Base-by-base conservation (phyloP, 108 stramenopile genomes). In the Conticribra weissflogii region DNA sequence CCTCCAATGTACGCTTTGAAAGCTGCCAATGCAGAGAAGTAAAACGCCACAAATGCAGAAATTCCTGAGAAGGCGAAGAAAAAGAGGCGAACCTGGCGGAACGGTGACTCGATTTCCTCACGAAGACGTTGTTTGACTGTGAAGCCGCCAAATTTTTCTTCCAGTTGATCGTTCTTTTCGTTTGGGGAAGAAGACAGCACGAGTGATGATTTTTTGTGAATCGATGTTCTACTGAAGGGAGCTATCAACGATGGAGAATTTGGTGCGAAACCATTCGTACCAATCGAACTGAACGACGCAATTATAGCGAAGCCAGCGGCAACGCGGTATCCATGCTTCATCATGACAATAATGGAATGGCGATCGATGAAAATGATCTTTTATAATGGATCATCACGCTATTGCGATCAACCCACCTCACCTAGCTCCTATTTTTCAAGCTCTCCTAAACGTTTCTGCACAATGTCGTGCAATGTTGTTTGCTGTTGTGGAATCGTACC, bases 81-180 rank as follows among this genome's bases (percentile, higher is more conserved):
- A 7, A 78, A 57, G 2, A 94, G 63, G 15, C 93, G 86, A 16
- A 91, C 90, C 49, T 86, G 86, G 0, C 93, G 88, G 78, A 94
- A 94, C 19, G 93, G 90, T 8, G 86, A 87, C 63, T 94, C 93
- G 8, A 94, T 80, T 65, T 94, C 90, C 63, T 94, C 93, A 24
- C 93, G 82, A 3, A 94, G 72, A 3, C 93, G 81, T 66, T 94
- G 93, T 63, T 94, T 94, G 51, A 82, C 88, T n/a, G 93, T 94
- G 61, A 82, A 94, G 8, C 90, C 90, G 50, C 89, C 89, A 55
- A 86, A 67, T 27, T 62, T 78, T 68, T 82, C 76, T 0, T 34
- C 81, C 17, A 78, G 69, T 66, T 50, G 48, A n/a, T 59, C 58
- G 21, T 68, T 59, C 3, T 49, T 62, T 5, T 28, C 63, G 32